Percentiles rank a stretch among this genome's conserved stretches.
Conservation (phyloP, 495 filamentous ascomycete species). For the Xylaria scruposa region DNA sequence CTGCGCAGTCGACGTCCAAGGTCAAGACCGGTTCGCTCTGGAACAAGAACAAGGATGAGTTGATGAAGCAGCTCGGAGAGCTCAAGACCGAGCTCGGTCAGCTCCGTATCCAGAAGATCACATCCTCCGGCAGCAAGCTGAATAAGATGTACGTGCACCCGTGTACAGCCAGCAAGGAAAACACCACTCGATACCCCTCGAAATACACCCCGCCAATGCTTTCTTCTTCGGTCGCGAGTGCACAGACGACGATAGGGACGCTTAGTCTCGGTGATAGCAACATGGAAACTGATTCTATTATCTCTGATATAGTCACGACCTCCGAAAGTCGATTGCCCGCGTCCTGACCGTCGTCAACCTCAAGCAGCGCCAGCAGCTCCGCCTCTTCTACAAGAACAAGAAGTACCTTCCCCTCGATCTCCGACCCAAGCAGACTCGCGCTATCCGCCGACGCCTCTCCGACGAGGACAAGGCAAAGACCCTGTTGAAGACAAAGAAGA, state of each 20-base stretch:
- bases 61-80: constrained; percentile 90
- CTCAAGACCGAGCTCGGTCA: constrained; percentile 93
- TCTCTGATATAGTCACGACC: constrained; percentile 75
- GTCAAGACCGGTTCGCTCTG: constrained; percentile 95
- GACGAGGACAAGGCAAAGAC: constrained; percentile 81
- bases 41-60: constrained; percentile 98
- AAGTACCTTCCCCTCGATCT: constrained; percentile 98
- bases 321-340: constrained; percentile 98
- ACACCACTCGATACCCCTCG: constrained; percentile 23
- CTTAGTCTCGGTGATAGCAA: background rate
- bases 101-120: constrained; percentile 96
- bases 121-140: constrained; percentile 89
- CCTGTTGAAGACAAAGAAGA: constrained; percentile 94
- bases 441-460: constrained; percentile 89
- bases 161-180: constrained; percentile 13
- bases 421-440: constrained; percentile 94
- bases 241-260: background rate
- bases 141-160: constrained; percentile 85
- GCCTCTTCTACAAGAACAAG: constrained; percentile 99
- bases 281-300: constrained; percentile 10
- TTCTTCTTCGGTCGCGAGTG: constrained; percentile 17
- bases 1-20: constrained; percentile 78
- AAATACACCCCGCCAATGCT: constrained; percentile 23
- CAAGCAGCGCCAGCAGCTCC: constrained; percentile 96
- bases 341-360: constrained; percentile 99